A percentile compares a stretch with the other conserved stretches of the same genome.
phyloP scores from a whole-genome alignment of 768 basidiomycete genomes.

The Chalciporus pseudorubinellus region DNA sequence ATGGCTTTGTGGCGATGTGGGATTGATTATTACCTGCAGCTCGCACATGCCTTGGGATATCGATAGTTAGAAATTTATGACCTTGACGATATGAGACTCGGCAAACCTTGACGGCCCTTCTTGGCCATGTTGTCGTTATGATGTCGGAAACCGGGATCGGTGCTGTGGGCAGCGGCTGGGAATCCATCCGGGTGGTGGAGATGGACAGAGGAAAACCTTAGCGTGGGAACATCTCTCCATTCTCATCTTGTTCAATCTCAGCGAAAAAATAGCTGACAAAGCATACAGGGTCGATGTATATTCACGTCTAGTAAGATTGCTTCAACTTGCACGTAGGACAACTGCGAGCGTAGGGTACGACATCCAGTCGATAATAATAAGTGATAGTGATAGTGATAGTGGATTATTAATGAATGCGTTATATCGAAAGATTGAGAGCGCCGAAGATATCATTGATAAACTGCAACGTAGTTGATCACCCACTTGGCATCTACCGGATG shows the following conservation, averaged over 20 bases:
- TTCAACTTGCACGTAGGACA: constrained; percentile 11
- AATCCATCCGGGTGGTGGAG: constrained; percentile 32
- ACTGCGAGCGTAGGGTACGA: constrained; percentile 1
- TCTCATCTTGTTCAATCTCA: constrained; percentile 19
- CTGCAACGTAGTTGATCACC: constrained; percentile 1
- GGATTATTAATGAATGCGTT: too few relatives aligned
- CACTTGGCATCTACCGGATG: not conserved
- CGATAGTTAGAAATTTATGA: constrained; percentile 14
- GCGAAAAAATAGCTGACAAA: not conserved
- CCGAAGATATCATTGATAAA: not conserved
- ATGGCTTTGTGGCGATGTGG: not conserved
- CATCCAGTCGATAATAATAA: not conserved
- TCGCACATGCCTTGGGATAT: constrained; percentile 50
- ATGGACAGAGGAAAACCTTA: constrained; percentile 25
- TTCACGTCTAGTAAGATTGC: too few relatives aligned
- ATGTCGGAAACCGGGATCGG: constrained; percentile 53
- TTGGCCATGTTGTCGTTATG: constrained; percentile 45
- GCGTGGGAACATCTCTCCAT: constrained; percentile 32
- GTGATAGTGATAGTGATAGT: too few relatives aligned
- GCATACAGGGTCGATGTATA: not conserved
- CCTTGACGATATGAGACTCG: constrained; percentile 7
- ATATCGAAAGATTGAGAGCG: not conserved
- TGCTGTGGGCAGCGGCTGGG: constrained; percentile 35
- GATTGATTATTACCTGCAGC: constrained; percentile 44
- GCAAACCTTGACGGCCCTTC: constrained; percentile 51